Base-by-base conservation (phyloP, 177 flowering plant genomes). In the Telopea speciosissima region DNA sequence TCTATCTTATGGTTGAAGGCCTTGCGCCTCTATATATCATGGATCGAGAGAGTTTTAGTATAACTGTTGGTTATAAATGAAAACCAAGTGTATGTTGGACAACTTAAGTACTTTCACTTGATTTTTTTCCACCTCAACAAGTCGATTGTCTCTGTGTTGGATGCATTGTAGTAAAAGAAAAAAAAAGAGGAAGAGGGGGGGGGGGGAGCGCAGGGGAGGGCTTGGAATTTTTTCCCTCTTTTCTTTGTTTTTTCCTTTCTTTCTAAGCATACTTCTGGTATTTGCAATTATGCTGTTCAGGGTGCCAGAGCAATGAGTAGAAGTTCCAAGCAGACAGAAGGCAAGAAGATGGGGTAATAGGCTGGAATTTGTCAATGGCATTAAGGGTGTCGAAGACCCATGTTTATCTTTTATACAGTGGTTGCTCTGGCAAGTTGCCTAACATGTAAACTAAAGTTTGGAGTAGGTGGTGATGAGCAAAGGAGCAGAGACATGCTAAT, bases 301-400 rank as follows among this genome's bases (percentile, higher is more conserved):
- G 60, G 66, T 40, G 40, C 33, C 21, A 25, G 25, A n/a, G 24
- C 16, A 44, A 67, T 62, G 70, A 73, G 66, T 4, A 73, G 25
- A 60, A 62, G 21, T 28, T 7, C 33, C 40, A 73, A 73, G 24
- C 70, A 67, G 49, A 70, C 66, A 62, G 74, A 72, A 52, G 45
- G 62, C 19, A 72, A 67, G 62, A 65, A 71, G 74, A 8, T 5
- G 49, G 21, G 67, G 22, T 42, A 42, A 10, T 73, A 44, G 1
- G 16, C 65, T 21, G 66, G 70, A 49, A 68, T 59, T 44, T 40
- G 67, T 67, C 49, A 69, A 66, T 66, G 70, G 24, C 66, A 67
- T 61, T n/a, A 26, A 42, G 49, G 8, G 52, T 62, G n/a, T 7
- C 17, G 25, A 67, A 54, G 40, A 3, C 0, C 33, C 16, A 59